Base-by-base conservation (phyloP, 345 rosid species). In the Camelina laxa region DNA sequence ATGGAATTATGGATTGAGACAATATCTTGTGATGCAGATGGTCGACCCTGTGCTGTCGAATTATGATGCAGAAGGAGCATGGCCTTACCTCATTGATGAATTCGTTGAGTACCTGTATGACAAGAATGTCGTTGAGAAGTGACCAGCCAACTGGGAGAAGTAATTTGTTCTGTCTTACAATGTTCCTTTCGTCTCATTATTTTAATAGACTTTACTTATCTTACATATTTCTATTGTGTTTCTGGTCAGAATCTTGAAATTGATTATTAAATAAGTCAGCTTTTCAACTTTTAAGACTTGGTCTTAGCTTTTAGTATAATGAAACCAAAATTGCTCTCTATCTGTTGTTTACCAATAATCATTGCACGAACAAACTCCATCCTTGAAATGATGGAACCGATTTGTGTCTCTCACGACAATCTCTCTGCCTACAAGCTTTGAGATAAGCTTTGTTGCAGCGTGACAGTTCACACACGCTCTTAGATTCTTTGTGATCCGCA, bases 61-160 rank as follows among this genome's bases (percentile, higher is more conserved):
- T 66, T 95, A 95, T 57, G 97, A 89, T 27, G 86, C 96, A 0
- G 98, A 95, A 83, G 97, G 98, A 66, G 99, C 97, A 13, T 95
- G 99, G 99, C 98, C 99, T 0, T 92, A 92, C 80, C 96, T 95
- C 53, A 90, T 90, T 6, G 99, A 95, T 72, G 99, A 95, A 76
- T 95, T 95, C 17, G 98, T 88, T n/a, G 99, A 95, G 66, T 92
- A 90, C 83, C 76, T 90, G 87, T 60, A 80, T 38, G 98, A 93
- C 81, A 91, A 84, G 69, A 79, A 75, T 66, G 78, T 89, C 42
- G 66, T 81, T 47, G 84, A 78, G 60, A 85, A 65, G 76, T 41
- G 11, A 72, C 53, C 50, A 13, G 60, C 60, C 60, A 22, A 75
- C 31, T 45, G 67, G 78, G 73, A 78, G 64, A 67, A 78, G 69